Percentiles rank a stretch among this genome's conserved stretches.
These are phyloP conservation scores for Rhododendron simsii DNA, from an alignment of 148 eudicot species.

Conservation along the genomic window DNA sequence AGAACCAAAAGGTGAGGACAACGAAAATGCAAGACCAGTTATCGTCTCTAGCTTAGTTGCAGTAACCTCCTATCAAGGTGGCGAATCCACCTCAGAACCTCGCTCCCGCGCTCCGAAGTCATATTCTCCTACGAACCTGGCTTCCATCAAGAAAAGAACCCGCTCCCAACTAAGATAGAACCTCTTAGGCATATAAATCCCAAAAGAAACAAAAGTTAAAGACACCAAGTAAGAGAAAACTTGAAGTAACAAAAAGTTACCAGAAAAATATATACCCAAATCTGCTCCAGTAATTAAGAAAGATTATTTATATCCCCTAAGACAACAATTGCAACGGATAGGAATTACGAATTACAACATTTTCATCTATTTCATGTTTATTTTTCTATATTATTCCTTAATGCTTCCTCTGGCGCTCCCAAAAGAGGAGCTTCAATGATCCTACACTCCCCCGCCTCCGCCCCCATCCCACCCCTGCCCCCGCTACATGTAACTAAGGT, in stretches of 20 bases:
- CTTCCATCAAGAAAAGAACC: too few relatives aligned
- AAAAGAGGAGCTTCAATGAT: not conserved
- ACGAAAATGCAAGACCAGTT: constrained; percentile 55
- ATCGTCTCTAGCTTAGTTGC: constrained; percentile 28
- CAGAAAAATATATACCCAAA: not conserved
- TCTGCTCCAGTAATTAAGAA: not conserved
- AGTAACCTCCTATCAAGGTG: not conserved
- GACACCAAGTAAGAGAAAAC: not conserved
- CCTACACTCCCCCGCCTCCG: not conserved
- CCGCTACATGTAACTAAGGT: too few relatives aligned
- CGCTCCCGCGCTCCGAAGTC: not conserved
- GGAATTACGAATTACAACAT: not conserved
- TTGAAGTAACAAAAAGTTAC: not conserved
- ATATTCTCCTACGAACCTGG: not conserved
- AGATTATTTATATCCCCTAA: too few relatives aligned
- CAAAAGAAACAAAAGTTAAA: not conserved
- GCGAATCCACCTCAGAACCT: not conserved
- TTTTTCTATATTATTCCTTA: not conserved
- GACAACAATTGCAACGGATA: not conserved
- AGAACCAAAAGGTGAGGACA: constrained; percentile 60
- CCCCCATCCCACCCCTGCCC: not conserved
- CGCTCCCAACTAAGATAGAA: not conserved
- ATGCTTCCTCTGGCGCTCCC: not conserved
- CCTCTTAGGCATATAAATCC: not conserved
- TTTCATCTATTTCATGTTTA: not conserved